These are phyloP conservation scores for Rhodotorula paludigena DNA, from an alignment of 768 basidiomycete genomes.

Conservation along the genomic window DNA sequence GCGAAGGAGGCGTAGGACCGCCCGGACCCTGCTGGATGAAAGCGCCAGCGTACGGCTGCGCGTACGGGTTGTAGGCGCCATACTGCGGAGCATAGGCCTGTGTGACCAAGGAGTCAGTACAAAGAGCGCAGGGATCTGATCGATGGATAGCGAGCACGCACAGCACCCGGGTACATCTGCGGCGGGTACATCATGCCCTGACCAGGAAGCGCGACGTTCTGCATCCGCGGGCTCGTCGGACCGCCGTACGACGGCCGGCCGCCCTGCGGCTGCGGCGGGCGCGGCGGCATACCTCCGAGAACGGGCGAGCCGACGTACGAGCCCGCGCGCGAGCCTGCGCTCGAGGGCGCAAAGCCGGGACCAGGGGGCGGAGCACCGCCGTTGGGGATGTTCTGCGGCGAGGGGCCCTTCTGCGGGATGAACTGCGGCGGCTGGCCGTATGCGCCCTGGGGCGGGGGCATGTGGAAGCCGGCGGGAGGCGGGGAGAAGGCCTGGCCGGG, in stretches of 20 bases:
- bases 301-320: conserved; percentile 30
- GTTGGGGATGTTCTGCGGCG: conserved; percentile 39
- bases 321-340: conserved; percentile 19
- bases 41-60: background rate
- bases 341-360: conserved; percentile 14
- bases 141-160: background rate
- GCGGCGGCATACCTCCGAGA: conserved; percentile 6
- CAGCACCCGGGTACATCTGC: conserved; percentile 21
- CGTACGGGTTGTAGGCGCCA: conserved; percentile 24
- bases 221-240: conserved; percentile 33
- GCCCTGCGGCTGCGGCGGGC: conserved; percentile 10
- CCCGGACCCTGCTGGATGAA: conserved; percentile 1
- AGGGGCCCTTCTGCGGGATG: conserved; percentile 33
- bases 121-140: too few relatives aligned
- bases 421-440: conserved; percentile 6
- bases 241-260: conserved; percentile 23
- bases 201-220: conserved; percentile 4
- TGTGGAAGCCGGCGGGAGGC: conserved; percentile 13
- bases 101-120: background rate
- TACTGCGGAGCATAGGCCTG: background rate
- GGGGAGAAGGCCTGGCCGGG: conserved; percentile 26
- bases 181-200: too few relatives aligned
- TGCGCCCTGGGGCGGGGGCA: conserved; percentile 4
- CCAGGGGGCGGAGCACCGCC: conserved; percentile 16
- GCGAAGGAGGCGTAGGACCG: conserved; percentile 2